These are phyloP conservation scores for Fusarium tupiense DNA, from an alignment of 2,329 filamentous ascomycete species.

Conservation along the genomic window DNA sequence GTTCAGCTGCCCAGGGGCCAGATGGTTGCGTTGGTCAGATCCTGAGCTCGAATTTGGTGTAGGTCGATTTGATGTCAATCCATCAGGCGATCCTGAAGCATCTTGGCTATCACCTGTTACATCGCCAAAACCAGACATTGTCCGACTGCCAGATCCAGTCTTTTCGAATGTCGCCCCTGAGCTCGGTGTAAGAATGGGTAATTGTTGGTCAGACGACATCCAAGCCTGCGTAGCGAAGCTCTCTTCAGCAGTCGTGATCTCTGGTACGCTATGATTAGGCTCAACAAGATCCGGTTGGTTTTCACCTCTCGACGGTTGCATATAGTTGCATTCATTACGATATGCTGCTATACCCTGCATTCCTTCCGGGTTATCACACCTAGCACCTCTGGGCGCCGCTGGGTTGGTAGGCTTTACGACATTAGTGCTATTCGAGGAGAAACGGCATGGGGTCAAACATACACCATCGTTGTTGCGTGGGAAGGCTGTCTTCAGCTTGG, in stretches of 20 bases:
- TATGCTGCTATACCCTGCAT: constrained; percentile 57
- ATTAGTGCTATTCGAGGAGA: constrained; percentile 33
- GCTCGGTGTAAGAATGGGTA: constrained; percentile 50
- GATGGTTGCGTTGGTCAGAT: constrained; percentile 45
- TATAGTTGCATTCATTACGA: constrained; percentile 56
- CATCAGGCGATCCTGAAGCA: constrained; percentile 60
- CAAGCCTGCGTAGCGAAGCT: constrained; percentile 48
- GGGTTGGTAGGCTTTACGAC: constrained; percentile 42
- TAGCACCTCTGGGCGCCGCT: constrained; percentile 29
- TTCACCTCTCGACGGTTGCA: constrained; percentile 53
- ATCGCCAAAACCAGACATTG: constrained; percentile 54
- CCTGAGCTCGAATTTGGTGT: constrained; percentile 67
- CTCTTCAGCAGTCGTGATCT: constrained; percentile 34
- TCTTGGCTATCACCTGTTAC: constrained; percentile 57
- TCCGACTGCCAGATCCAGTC: constrained; percentile 40
- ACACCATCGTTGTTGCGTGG: constrained; percentile 63
- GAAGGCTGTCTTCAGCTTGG: constrained; percentile 64
- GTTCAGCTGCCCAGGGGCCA: constrained; percentile 46
- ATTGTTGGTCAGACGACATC: constrained; percentile 53
- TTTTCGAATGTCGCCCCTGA: constrained; percentile 50
- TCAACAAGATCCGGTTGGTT: constrained; percentile 55
- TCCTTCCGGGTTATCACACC: constrained; percentile 50
- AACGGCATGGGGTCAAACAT: constrained; percentile 47
- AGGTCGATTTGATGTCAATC: constrained; percentile 61
- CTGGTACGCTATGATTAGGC: constrained; percentile 43